Base-by-base conservation (phyloP, 352 stramenopile genomes). In the Phytophthora pluvialis region DNA sequence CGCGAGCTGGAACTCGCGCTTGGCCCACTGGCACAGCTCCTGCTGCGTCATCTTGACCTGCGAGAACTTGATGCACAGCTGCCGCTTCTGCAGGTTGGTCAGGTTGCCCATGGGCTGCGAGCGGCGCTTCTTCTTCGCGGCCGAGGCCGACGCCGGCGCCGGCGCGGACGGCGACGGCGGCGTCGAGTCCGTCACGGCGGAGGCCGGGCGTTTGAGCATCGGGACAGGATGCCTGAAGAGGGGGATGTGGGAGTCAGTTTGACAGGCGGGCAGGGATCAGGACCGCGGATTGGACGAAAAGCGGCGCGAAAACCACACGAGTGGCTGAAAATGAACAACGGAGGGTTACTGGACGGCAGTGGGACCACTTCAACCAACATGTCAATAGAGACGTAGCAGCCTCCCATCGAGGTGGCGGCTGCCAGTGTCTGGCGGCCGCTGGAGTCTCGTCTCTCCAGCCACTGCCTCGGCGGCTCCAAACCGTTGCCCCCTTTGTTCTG, bases 11-110 rank as follows among this genome's bases (percentile, higher is more conserved):
- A 89, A 89, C 75, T 89, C 80, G 46, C 72, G 70, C 40, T 82
- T 83, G 43, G 80, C 77, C 80, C 80, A 89, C 9, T 80, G 70
- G 43, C 75, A 85, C 36, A 89, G 63, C 57, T 89, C 80, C 63
- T 85, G 73, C 60, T 89, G 80, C 49, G 77, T 87, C 75, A 86
- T 87, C 48, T 83, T 85, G 35, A 75, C 70, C 44, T 73, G 75
- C 28, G 70, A 70, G 55, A 83, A 86, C 57, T 83, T 79, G 42
- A 84, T 81, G 57, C 80, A 89, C 18, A 89, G 70, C 60, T 75
- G 69, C 5, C 77, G 75, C 66, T 87, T 87, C 71, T 89, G 77
- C 36, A 78, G 59, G 51, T 87, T 84, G 16, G 80, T 89, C 11
- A 89, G 70, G 61, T 88, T 88, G 38, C 79, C 79, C 66, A 81